Evolutionary conservation across 768 basidiomycete species (phyloP).

Genomic region (Postia placenta): DNA sequence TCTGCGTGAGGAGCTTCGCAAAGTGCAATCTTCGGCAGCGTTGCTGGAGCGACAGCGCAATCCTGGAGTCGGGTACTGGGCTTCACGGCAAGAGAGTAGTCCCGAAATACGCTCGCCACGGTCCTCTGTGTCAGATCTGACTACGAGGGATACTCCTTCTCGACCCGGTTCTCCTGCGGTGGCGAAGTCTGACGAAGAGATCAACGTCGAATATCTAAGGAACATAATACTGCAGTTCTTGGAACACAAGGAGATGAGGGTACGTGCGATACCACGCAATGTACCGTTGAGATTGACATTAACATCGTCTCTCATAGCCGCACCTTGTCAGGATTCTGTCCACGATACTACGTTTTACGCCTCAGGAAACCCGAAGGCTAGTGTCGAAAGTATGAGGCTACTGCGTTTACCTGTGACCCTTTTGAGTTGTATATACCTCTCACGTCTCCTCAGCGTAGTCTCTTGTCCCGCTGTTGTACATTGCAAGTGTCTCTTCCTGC

Average conservation of each 20-base stretch:
- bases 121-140: conserved; percentile 36
- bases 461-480: too few species aligned
- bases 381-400: conserved; percentile 76
- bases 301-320: conserved; percentile 42
- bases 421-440: too few species aligned
- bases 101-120: conserved; percentile 30
- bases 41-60: conserved; percentile 86
- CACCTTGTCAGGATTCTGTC: conserved; percentile 89
- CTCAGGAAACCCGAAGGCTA: conserved; percentile 86
- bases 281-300: conserved; percentile 6
- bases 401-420: too few species aligned
- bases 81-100: conserved; percentile 34
- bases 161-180: conserved; percentile 25
- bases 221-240: conserved; percentile 97
- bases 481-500: too few species aligned
- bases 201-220: conserved; percentile 92
- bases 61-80: conserved; percentile 94
- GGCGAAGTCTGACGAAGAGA: conserved; percentile 71
- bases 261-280: conserved; percentile 34
- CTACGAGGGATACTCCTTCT: conserved; percentile 27
- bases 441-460: too few species aligned
- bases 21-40: conserved; percentile 90
- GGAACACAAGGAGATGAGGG: conserved; percentile 98
- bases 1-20: conserved; percentile 89
- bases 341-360: conserved; percentile 90